A percentile compares a stretch with the other conserved stretches of the same genome.
These are phyloP conservation scores for Scedosporium minutisporum DNA, from an alignment of 2,329 filamentous ascomycete species.

Conservation along the genomic window DNA sequence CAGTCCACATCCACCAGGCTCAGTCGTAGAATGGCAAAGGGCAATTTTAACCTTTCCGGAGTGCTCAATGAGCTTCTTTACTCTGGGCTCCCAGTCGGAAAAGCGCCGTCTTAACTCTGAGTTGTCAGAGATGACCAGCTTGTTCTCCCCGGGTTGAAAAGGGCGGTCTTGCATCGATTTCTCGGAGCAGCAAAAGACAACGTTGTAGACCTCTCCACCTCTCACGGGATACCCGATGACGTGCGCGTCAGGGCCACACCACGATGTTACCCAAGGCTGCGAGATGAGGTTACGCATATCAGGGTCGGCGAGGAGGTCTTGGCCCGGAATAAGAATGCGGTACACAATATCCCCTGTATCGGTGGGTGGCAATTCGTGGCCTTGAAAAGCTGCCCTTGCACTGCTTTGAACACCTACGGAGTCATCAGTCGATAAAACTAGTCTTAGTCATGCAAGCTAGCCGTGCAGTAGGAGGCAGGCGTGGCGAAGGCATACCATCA, in stretches of 20 bases:
- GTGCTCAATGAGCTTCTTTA: background rate
- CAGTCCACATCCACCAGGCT: no score
- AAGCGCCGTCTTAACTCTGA: background rate
- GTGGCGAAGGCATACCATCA: background rate
- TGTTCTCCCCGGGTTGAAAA: no score
- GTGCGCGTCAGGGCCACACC: slow-evolving; percentile 18
- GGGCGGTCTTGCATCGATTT: background rate
- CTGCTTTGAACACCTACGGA: background rate
- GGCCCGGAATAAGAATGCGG: slow-evolving; percentile 15
- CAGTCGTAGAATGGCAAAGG: slow-evolving; percentile 14
- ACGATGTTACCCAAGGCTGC: slow-evolving; percentile 16
- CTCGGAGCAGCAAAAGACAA: slow-evolving; percentile 10
- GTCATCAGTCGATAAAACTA: background rate
- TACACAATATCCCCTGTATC: slow-evolving; percentile 20
- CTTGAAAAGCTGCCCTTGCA: no score
- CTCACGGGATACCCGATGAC: slow-evolving; percentile 19
- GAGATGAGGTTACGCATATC: slow-evolving; percentile 13
- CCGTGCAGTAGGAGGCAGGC: no score
- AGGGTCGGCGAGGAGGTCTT: slow-evolving; percentile 15
- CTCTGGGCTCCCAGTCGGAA: slow-evolving; percentile 2
- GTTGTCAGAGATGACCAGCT: no score
- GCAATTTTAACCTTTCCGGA: background rate
- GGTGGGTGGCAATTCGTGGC: slow-evolving; percentile 8
- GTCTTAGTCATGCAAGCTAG: background rate
- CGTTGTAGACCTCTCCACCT: slow-evolving; percentile 17